Percentiles rank a stretch among this genome's conserved stretches.
Conservation (phyloP, 1,284 basidiomycete species). For the Ceratobasidium theobromae region DNA sequence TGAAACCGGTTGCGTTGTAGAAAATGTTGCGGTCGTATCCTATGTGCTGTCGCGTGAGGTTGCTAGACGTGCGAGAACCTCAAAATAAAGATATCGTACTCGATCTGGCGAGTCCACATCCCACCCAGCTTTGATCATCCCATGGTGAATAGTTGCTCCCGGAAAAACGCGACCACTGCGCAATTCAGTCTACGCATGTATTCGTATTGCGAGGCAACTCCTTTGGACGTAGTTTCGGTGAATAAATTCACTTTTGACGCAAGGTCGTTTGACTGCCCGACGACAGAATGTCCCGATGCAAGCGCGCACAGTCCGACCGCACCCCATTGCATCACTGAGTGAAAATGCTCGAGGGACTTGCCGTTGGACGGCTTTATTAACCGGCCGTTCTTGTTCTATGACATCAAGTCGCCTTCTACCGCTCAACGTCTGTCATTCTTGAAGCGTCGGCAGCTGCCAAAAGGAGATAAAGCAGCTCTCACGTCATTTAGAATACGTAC, state of each 20-base stretch:
- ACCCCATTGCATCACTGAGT: not conserved
- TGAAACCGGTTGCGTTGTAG: constrained; percentile 38
- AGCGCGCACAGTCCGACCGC: not conserved
- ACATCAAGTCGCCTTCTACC: constrained; percentile 1
- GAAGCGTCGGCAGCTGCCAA: not conserved
- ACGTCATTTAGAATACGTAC: not conserved
- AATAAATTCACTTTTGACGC: constrained; percentile 35
- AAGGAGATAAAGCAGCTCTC: constrained; percentile 7
- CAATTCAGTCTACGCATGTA: too few species aligned
- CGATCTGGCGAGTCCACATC: constrained; percentile 27
- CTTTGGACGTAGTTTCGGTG: constrained; percentile 35
- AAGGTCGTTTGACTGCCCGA: constrained; percentile 18
- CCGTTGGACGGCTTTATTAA: not conserved
- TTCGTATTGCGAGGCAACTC: constrained; percentile 26
- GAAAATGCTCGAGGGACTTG: not conserved
- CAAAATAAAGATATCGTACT: not conserved
- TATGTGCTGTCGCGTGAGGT: constrained; percentile 34
- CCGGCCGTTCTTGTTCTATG: not conserved
- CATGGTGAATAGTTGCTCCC: constrained; percentile 37
- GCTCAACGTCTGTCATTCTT: not conserved
- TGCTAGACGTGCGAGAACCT: not conserved
- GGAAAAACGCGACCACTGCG: constrained; percentile 38
- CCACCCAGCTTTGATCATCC: constrained; percentile 35
- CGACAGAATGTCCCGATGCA: not conserved
- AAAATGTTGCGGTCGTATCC: constrained; percentile 37